Conservation (phyloP, 2,329 filamentous ascomycete species). For the Cordyceps fumosorosea region DNA sequence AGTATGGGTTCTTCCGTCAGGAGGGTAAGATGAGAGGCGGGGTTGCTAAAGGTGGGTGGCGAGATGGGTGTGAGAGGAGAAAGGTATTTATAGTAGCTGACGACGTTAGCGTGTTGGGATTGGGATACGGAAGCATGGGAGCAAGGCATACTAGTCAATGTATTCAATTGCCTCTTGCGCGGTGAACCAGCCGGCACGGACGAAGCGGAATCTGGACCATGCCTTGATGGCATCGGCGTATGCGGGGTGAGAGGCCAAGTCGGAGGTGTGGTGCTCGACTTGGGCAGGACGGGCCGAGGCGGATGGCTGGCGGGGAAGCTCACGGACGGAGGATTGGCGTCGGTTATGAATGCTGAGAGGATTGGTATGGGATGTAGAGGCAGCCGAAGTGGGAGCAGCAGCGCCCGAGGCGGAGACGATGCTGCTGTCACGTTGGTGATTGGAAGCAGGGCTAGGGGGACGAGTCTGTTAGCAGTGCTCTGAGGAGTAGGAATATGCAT, state of each 20-base stretch:
- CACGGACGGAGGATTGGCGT: constrained; percentile 12
- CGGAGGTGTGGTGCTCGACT: constrained; percentile 41
- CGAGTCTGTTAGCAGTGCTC: neutral
- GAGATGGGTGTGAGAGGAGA: constrained; percentile 91
- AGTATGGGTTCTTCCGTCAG: constrained; percentile 89
- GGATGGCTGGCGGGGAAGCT: constrained; percentile 15
- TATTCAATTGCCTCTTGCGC: constrained; percentile 89
- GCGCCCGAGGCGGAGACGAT: constrained; percentile 20
- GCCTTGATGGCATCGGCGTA: constrained; percentile 68
- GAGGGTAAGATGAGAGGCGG: constrained; percentile 71
- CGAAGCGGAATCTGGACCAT: constrained; percentile 91
- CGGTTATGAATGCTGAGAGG: constrained; percentile 1
- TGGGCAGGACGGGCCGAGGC: constrained; percentile 26
- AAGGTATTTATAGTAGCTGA: constrained; percentile 81
- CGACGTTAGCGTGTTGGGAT: neutral
- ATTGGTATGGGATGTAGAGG: constrained; percentile 9
- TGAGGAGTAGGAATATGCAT: constrained; percentile 4
- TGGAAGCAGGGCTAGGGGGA: neutral
- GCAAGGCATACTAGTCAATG: constrained; percentile 68
- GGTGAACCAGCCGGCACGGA: constrained; percentile 95
- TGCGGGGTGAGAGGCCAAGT: constrained; percentile 43
- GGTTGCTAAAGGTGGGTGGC: constrained; percentile 79
- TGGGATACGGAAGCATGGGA: neutral
- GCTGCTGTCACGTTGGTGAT: constrained; percentile 26
- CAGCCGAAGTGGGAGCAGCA: constrained; percentile 13